These are phyloP conservation scores for Cephaloascus albidus DNA, from an alignment of 805 yeast genomes.

Conservation along the genomic window DNA sequence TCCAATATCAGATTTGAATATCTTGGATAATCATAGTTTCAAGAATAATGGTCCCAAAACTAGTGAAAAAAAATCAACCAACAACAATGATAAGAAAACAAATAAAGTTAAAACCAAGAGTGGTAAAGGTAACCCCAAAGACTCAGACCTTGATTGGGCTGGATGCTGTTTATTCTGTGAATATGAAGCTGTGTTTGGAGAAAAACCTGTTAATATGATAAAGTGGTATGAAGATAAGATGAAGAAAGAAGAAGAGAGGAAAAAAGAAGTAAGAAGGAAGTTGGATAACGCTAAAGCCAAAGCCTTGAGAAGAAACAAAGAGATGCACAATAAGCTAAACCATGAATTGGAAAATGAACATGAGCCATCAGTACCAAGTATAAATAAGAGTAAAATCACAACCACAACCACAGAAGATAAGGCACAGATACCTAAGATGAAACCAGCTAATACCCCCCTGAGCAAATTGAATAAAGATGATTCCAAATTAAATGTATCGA, in stretches of 20 bases:
- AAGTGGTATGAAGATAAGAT: slow-evolving; percentile 25
- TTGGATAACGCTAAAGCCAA: slow-evolving; percentile 26
- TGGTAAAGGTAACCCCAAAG: slow-evolving; percentile 3
- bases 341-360: too few species aligned
- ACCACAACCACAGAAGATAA: too few species aligned
- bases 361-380: too few species aligned
- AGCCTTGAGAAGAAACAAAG: slow-evolving; percentile 13
- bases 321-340: neutral
- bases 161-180: slow-evolving; percentile 29
- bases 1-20: neutral
- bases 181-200: slow-evolving; percentile 28
- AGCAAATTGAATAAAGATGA: too few species aligned
- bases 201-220: slow-evolving; percentile 27
- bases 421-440: too few species aligned
- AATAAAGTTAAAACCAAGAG: slow-evolving; percentile 2
- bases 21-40: neutral
- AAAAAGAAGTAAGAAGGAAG: slow-evolving; percentile 23
- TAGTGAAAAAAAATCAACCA: neutral
- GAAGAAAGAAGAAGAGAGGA: slow-evolving; percentile 17
- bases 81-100: slow-evolving; percentile 5
- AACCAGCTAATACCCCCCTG: too few species aligned
- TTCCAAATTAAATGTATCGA: too few species aligned
- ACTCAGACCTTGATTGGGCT: slow-evolving; percentile 7
- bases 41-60: neutral
- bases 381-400: too few species aligned